Evolutionary conservation across 2,329 filamentous ascomycete species (phyloP).

Genomic region (Chaetomium sp.): DNA sequence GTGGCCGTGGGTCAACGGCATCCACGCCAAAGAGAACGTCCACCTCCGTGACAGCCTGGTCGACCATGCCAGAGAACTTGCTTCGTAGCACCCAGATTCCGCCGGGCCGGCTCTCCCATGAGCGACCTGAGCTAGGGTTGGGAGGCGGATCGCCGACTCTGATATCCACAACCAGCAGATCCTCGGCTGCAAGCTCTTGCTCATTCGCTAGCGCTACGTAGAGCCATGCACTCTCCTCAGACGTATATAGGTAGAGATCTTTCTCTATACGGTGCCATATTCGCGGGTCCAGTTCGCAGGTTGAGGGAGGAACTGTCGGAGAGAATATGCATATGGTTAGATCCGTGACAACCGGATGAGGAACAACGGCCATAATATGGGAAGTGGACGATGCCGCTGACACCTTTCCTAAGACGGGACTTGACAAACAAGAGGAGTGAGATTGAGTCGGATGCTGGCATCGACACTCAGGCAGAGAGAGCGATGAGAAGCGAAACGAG

Average conservation of each 20-base stretch:
- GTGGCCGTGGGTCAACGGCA: slow-evolving; percentile 10
- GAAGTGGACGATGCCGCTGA: no score
- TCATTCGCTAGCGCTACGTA: slow-evolving; percentile 8
- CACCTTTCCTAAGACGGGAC: no score
- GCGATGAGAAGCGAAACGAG: no score
- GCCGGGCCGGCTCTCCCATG: slow-evolving; percentile 8
- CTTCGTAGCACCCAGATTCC: slow-evolving; percentile 9
- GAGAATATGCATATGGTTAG: slow-evolving; percentile 4
- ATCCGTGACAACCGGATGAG: slow-evolving; percentile 10
- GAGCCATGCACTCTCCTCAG: slow-evolving; percentile 3
- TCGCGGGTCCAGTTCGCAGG: slow-evolving; percentile 3
- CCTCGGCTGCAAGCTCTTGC: slow-evolving; percentile 8
- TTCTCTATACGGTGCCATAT: slow-evolving; percentile 8
- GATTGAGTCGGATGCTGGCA: no score
- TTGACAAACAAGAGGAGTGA: no score
- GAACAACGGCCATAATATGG: background rate
- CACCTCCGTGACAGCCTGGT: slow-evolving; percentile 8
- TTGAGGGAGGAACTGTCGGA: background rate
- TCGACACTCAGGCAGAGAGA: no score
- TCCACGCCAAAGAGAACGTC: slow-evolving; percentile 10
- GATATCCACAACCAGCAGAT: slow-evolving; percentile 8
- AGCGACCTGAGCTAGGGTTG: slow-evolving; percentile 1
- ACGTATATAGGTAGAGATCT: slow-evolving; percentile 9
- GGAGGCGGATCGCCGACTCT: slow-evolving; percentile 10
- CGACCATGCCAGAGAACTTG: slow-evolving; percentile 6